A percentile compares a stretch with the other conserved stretches of the same genome.
These are phyloP conservation scores for Cladosporium sp. DNA, from an alignment of 2,329 filamentous ascomycete species.

Conservation along the genomic window DNA sequence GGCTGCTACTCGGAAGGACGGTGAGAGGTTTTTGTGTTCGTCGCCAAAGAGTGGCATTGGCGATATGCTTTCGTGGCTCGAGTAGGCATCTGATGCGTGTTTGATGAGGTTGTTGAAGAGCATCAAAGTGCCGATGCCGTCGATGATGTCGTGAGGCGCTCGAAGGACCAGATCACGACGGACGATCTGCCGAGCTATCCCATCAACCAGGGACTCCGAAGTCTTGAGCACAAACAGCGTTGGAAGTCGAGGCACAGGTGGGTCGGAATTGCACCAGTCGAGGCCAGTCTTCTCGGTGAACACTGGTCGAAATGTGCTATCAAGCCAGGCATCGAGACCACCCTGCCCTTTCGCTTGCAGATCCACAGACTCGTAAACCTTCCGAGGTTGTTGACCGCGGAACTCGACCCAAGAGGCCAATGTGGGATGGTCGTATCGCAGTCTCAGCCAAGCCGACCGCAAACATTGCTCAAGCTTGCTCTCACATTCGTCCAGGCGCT, in stretches of 20 bases:
- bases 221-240: constrained; percentile 4
- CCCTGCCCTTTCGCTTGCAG: not conserved
- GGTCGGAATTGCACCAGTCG: constrained; percentile 5
- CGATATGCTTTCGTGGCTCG: not conserved
- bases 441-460: not conserved
- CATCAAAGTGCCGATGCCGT: constrained; percentile 3
- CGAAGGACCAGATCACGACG: not conserved
- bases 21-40: not conserved
- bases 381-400: constrained; percentile 1
- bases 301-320: not conserved
- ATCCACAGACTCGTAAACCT: not conserved
- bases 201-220: not conserved
- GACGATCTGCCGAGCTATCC: not conserved
- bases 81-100: not conserved
- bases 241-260: not conserved
- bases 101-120: constrained; percentile 8
- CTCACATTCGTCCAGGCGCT: not conserved
- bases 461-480: not conserved
- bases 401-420: constrained; percentile 5
- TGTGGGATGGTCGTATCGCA: constrained; percentile 1
- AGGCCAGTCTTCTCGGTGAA: not conserved
- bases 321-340: not conserved
- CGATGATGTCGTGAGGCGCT: constrained; percentile 6
- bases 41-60: not conserved
- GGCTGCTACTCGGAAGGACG: constrained; percentile 4